Evolutionary conservation across 2,329 filamentous ascomycete genomes (phyloP), one percentile per base, ranked within the genome.

Genomic region (Fusarium nisikadoi): DNA sequence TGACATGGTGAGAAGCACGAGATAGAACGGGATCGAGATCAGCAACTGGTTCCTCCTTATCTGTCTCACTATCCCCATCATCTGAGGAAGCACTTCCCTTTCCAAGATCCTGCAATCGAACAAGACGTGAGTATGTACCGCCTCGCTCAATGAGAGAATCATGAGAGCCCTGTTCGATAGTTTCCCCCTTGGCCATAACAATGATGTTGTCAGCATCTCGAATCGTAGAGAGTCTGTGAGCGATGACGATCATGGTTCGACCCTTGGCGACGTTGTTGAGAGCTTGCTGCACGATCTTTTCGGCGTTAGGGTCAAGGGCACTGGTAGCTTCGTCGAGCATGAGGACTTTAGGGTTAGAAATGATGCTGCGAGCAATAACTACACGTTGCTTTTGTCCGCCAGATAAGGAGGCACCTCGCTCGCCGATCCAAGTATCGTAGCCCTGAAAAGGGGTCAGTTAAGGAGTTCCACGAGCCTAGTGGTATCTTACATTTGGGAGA

Each of bases 291-390:
- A 91, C 89, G 27, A 87, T 83, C 33, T 83, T 81, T 57, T 86
- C 84, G 6, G 85, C 81, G 17, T 82, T 81, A 5, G 83, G 81
- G 45, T 86, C 83, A 14, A 86, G 77, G 3, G 91, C 89, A 52
- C 87, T 90, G 0, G 91, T 93, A 4, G 91, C 91, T 78, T 93
- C 91, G 70, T 93, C 91, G 3, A 93, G 82, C 35, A 93, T 86
- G 1, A 93, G 81, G 46, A 93, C 88, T 6, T 84, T 84, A 0
- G 91, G 90, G 61, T 90, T 83, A 27, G 89, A 89, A 46, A 93
- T 84, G 70, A 93, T 91, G 65, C 87, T 90, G 25, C 90, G 85
- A 5, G 91, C 91, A 70, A 93, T 92, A 4, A 90, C 88, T 31
- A 93, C 84, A 9, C 91, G 86, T 75, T 93, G 91, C 57, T 90